Conservation (phyloP, 2,329 filamentous ascomycete genomes). For the Colletotrichum sp. region DNA sequence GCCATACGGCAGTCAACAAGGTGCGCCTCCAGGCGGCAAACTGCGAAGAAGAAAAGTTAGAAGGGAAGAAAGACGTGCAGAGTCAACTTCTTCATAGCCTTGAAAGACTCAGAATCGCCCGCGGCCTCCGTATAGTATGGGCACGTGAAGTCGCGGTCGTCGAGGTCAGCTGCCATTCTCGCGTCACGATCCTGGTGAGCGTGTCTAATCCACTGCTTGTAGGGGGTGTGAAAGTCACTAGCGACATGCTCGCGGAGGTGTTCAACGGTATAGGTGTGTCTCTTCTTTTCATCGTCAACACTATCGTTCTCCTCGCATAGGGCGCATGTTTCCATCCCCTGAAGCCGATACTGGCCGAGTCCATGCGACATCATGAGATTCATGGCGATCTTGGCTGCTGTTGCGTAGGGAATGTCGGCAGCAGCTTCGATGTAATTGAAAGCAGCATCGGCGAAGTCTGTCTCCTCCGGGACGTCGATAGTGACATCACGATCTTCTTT, state of each 20-base stretch:
- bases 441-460: too few species aligned
- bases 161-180: fast-evolving
- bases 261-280: not conserved
- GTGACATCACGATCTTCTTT: too few species aligned
- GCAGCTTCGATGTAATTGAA: too few species aligned
- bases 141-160: not conserved
- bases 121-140: not conserved
- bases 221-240: not conserved
- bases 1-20: too few species aligned
- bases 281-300: not conserved
- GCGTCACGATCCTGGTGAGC: not conserved
- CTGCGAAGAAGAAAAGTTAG: too few species aligned
- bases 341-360: not conserved
- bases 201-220: not conserved
- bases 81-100: not conserved
- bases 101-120: not conserved
- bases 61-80: too few species aligned
- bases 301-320: not conserved
- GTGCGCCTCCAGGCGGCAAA: too few species aligned
- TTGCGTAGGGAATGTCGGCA: not conserved
- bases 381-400: not conserved
- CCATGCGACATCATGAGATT: not conserved
- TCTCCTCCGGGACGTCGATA: too few species aligned
- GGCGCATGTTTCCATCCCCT: not conserved
- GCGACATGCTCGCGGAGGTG: not conserved